Evolutionary conservation across 352 stramenopile species (phyloP).

Genomic region (Pythium oligandrum): DNA sequence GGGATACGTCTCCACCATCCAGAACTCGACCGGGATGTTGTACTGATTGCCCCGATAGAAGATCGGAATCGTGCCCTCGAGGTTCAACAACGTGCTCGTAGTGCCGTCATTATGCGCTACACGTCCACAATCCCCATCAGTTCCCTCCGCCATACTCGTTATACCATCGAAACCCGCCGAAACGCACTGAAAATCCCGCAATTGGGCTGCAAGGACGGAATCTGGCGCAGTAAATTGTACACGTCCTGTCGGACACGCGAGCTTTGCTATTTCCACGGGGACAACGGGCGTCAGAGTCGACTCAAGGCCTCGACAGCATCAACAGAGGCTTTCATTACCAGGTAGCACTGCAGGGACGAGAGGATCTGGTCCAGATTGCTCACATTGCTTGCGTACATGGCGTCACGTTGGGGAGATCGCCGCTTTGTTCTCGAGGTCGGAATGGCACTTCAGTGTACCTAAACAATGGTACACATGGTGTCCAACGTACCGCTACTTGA

Average conservation of each 20-base stretch:
- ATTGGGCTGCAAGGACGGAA: constrained; percentile 80
- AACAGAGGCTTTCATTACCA: constrained; percentile 28
- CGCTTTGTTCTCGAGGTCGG: no score
- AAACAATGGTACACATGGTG: constrained; percentile 4
- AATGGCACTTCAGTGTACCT: constrained; percentile 6
- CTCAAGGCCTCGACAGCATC: neutral
- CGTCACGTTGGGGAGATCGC: neutral
- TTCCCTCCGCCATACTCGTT: neutral
- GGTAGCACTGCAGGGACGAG: constrained; percentile 79
- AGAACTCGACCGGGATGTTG: constrained; percentile 90
- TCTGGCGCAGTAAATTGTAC: constrained; percentile 82
- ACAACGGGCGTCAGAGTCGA: neutral
- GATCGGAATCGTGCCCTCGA: constrained; percentile 89
- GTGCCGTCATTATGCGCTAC: constrained; percentile 83
- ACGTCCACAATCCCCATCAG: no score
- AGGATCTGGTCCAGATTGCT: constrained; percentile 87
- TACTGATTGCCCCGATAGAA: constrained; percentile 88
- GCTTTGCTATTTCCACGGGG: constrained; percentile 49
- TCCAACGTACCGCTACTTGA: no score
- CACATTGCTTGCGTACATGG: constrained; percentile 83
- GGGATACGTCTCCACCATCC: constrained; percentile 84
- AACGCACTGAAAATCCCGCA: constrained; percentile 72
- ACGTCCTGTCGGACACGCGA: constrained; percentile 77
- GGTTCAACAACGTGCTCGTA: constrained; percentile 77
- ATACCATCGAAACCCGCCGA: neutral